phyloP scores from a whole-genome alignment of 805 yeast species.

The Candida sithepensis region DNA sequence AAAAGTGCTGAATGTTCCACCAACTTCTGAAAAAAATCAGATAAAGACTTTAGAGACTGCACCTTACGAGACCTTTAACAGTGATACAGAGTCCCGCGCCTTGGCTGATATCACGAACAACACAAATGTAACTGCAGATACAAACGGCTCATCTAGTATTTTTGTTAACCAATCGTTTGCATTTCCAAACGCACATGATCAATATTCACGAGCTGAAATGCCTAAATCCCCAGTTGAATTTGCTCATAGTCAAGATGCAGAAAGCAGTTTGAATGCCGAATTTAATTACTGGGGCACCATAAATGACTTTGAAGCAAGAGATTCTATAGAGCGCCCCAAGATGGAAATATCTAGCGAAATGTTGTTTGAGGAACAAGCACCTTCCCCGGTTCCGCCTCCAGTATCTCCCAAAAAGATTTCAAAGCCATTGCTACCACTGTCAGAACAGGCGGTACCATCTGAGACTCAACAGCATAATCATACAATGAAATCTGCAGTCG shows the following conservation, averaged over 20 bases:
- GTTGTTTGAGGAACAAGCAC: neutral
- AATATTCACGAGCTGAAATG: too few species aligned
- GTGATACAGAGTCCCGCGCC: neutral
- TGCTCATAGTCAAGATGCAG: neutral
- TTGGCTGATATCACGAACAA: neutral
- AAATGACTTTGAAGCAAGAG: neutral
- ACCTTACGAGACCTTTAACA: neutral
- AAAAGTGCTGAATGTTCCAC: neutral
- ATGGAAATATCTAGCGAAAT: neutral
- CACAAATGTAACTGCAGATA: neutral
- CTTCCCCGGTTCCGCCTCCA: neutral
- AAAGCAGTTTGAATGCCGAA: too few species aligned
- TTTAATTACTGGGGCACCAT: too few species aligned
- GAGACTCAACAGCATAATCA: neutral
- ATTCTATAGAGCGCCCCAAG: neutral
- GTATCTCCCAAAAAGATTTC: neutral
- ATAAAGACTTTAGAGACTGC: neutral
- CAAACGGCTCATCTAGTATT: conserved; percentile 18
- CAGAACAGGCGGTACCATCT: neutral
- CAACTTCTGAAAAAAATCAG: neutral
- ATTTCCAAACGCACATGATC: conserved; percentile 22
- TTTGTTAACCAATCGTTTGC: conserved; percentile 31
- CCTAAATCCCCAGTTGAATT: too few species aligned
- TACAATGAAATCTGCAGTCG: neutral
- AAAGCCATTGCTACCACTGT: neutral